Conservation (phyloP, 768 basidiomycete species). For the Pseudohyphozyma bogoriensis region DNA sequence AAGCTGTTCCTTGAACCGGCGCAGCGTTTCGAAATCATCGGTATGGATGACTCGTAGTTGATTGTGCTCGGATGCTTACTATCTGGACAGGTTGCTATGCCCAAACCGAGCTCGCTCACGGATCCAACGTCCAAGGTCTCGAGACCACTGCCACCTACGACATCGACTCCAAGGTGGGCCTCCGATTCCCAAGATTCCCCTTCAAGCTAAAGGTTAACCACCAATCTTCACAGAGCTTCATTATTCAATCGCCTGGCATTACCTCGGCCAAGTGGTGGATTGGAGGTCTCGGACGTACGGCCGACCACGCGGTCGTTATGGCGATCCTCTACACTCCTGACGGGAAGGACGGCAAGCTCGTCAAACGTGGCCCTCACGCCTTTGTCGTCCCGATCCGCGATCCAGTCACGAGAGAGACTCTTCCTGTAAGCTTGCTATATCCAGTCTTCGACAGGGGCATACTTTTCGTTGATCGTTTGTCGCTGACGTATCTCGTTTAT, state of each 20-base stretch:
- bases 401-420: constrained; percentile 49
- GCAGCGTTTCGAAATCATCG: constrained; percentile 12
- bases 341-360: constrained; percentile 23
- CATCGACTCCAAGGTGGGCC: constrained; percentile 45
- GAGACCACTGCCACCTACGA: constrained; percentile 69
- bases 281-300: constrained; percentile 57
- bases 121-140: constrained; percentile 54
- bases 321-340: constrained; percentile 56
- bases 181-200: too few relatives aligned
- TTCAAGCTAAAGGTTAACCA: too few relatives aligned
- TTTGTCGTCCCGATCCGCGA: constrained; percentile 62
- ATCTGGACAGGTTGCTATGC: constrained; percentile 9
- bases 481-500: too few relatives aligned
- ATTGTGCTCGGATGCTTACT: neutral
- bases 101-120: constrained; percentile 47
- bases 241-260: constrained; percentile 60
- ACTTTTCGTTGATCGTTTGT: too few relatives aligned
- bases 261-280: constrained; percentile 76
- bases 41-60: constrained; percentile 2
- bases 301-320: constrained; percentile 63
- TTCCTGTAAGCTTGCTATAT: too few relatives aligned
- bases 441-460: too few relatives aligned
- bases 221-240: too few relatives aligned
- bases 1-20: constrained; percentile 28
- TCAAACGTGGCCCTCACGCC: constrained; percentile 58